Conservation (phyloP, 2,329 filamentous ascomycete genomes). For the Cladosporium phlei region DNA sequence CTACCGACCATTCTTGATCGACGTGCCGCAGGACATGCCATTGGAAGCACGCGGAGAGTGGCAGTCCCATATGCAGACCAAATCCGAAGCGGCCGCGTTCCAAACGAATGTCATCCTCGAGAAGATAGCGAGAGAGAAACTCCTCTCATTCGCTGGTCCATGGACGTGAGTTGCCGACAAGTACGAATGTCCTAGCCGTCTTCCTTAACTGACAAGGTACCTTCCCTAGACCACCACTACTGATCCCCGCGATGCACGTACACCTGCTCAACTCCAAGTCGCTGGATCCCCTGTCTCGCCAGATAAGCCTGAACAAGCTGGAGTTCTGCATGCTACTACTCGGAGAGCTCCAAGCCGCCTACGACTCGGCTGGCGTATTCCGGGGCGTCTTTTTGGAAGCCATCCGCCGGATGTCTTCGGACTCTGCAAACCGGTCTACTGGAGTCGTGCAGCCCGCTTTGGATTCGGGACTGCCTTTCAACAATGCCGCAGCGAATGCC, state of each 20-base stretch:
- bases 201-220: slow-evolving; percentile 5
- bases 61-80: slow-evolving; percentile 2
- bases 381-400: slow-evolving; percentile 3
- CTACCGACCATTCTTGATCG: slow-evolving; percentile 4
- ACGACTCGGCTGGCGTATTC: slow-evolving; percentile 2
- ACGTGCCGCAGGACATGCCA: neutral
- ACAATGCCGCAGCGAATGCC: neutral
- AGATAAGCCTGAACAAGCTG: slow-evolving; percentile 14
- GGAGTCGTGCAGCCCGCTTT: neutral
- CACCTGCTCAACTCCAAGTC: slow-evolving; percentile 15
- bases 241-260: slow-evolving; percentile 17
- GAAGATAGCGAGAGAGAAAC: slow-evolving; percentile 6
- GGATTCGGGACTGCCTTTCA: slow-evolving; percentile 16
- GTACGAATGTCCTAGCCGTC: neutral
- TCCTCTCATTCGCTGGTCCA: slow-evolving; percentile 3
- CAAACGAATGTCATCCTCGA: slow-evolving; percentile 13
- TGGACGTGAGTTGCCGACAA: slow-evolving; percentile 6
- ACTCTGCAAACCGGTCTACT: neutral
- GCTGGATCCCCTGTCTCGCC: slow-evolving; percentile 13
- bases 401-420: neutral
- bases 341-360: neutral
- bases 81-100: slow-evolving; percentile 13
- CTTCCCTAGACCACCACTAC: slow-evolving; percentile 14
- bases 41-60: neutral
- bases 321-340: slow-evolving; percentile 15